Evolutionary conservation across 2,329 filamentous ascomycete species (phyloP).

Genomic region (Arthrobotrys sphaeroides): DNA sequence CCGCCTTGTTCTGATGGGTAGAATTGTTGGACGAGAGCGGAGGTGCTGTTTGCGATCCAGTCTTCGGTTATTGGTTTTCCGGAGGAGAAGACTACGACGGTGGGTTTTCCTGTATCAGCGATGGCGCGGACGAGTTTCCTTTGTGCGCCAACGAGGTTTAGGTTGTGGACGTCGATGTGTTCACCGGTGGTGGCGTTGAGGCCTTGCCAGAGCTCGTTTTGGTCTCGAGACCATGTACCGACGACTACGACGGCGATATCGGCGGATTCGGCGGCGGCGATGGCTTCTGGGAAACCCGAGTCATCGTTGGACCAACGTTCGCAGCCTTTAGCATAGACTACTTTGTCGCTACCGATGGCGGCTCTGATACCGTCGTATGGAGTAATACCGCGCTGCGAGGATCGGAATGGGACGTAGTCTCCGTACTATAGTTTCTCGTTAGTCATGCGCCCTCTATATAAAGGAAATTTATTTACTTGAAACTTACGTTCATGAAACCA

Average conservation of each 20-base stretch:
- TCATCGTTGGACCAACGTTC: slow-evolving; percentile 77
- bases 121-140: slow-evolving; percentile 73
- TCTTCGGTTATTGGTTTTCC: slow-evolving; percentile 78
- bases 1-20: slow-evolving; percentile 77
- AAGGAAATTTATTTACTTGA: slow-evolving; percentile 56
- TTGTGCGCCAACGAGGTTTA: slow-evolving; percentile 77
- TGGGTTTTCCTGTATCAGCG: slow-evolving; percentile 73
- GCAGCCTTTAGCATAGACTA: slow-evolving; percentile 75
- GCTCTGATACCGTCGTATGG: slow-evolving; percentile 75
- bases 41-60: slow-evolving; percentile 74
- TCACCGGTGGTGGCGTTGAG: slow-evolving; percentile 79
- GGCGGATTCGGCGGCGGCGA: slow-evolving; percentile 72
- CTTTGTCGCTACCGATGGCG: slow-evolving; percentile 66
- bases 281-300: slow-evolving; percentile 73
- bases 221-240: slow-evolving; percentile 79
- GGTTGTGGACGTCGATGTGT: slow-evolving; percentile 72
- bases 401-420: slow-evolving; percentile 75
- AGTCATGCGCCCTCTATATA: slow-evolving; percentile 56
- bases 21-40: slow-evolving; percentile 77
- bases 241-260: slow-evolving; percentile 78
- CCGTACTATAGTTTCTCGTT: slow-evolving; percentile 67
- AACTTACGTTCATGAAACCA: slow-evolving; percentile 73
- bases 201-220: slow-evolving; percentile 74
- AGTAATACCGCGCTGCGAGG: slow-evolving; percentile 73
- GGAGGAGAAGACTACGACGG: slow-evolving; percentile 73